Conservation (phyloP, 2,329 filamentous ascomycete genomes). For the Botrytis aclada region DNA sequence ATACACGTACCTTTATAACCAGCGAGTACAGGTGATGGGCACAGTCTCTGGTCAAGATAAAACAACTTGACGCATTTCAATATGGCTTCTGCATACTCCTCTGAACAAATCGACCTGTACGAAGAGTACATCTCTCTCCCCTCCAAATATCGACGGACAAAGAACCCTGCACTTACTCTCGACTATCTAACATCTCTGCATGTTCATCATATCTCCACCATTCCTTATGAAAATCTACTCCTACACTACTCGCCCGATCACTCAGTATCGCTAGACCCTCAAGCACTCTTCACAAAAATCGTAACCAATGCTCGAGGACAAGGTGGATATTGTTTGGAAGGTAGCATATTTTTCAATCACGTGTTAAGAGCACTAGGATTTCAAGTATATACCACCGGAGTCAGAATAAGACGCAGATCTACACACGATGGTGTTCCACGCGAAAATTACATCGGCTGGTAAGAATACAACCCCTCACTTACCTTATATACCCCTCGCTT, state of each 20-base stretch:
- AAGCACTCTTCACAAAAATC: conserved; percentile 33
- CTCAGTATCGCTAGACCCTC: conserved; percentile 28
- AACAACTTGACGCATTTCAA: background rate
- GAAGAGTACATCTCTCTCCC: conserved; percentile 30
- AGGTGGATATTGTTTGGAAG: conserved; percentile 62
- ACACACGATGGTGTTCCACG: conserved; percentile 25
- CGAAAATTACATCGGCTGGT: conserved; percentile 34
- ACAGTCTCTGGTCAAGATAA: background rate
- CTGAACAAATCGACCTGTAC: conserved; percentile 28
- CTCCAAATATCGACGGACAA: conserved; percentile 18
- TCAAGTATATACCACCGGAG: conserved; percentile 52
- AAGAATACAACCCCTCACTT: background rate
- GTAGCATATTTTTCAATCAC: conserved; percentile 52
- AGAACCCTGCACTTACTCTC: conserved; percentile 24
- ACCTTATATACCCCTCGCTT: background rate
- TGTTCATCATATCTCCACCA: conserved; percentile 27
- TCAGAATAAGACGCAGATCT: conserved; percentile 30
- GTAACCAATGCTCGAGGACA: conserved; percentile 36
- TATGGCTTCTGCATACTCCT: conserved; percentile 27
- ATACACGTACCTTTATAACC: background rate
- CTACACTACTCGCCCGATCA: conserved; percentile 32
- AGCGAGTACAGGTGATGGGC: background rate
- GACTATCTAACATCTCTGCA: conserved; percentile 30
- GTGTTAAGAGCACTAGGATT: conserved; percentile 52
- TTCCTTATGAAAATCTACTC: conserved; percentile 34